Conservation (phyloP, 2,329 filamentous ascomycete genomes). For the Fusarium sp. region DNA sequence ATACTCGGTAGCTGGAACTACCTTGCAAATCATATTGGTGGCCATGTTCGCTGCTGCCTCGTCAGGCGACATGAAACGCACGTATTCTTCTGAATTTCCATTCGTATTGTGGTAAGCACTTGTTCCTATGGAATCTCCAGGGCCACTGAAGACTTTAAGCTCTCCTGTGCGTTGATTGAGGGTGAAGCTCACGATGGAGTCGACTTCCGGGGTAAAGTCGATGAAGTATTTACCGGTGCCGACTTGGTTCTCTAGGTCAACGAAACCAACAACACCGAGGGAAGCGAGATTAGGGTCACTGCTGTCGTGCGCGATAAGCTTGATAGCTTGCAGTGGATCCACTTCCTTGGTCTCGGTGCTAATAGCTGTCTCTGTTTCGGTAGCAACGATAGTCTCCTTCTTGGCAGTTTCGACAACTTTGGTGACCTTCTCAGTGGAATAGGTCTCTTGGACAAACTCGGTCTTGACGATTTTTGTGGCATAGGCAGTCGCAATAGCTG, state of each 20-base stretch:
- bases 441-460: neutral
- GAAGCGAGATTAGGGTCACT: neutral
- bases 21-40: neutral
- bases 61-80: neutral
- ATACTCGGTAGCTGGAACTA: neutral
- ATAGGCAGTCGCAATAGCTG: neutral
- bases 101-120: neutral
- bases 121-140: neutral
- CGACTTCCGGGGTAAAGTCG: neutral
- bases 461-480: neutral
- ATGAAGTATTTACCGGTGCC: neutral
- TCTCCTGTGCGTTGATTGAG: neutral
- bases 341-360: neutral
- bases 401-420: neutral
- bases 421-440: neutral
- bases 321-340: neutral
- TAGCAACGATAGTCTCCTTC: neutral
- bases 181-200: neutral
- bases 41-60: neutral
- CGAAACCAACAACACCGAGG: neutral
- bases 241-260: neutral
- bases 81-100: neutral
- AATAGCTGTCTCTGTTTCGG: neutral
- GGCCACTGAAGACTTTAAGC: neutral
- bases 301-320: neutral